Base-by-base conservation (phyloP, 2,329 filamentous ascomycete genomes). In the Ceratocystis colombiana region DNA sequence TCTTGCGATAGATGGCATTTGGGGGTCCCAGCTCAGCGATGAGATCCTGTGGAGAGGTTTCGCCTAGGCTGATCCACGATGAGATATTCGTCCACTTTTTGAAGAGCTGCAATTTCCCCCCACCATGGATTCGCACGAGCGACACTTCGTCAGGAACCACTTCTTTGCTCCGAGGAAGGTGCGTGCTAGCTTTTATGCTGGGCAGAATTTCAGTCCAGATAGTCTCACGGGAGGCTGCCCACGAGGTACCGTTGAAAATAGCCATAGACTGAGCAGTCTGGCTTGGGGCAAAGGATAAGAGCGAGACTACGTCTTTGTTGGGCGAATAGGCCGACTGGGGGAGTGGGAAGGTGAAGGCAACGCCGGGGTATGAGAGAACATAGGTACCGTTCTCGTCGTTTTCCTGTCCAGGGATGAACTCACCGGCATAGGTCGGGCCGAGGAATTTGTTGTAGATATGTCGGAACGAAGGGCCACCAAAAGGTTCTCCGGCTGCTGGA, bases 381-480 rank as follows among this genome's bases (percentile, higher is more conserved):
- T 97, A 99, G 25, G 85, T 88, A 17, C 92, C 92, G 67, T 80
- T 77, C 17, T 79, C 78, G 1, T 78, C 72, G 20, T 64, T 65
- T 44, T 68, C 63, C n/a, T 67, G 55, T 22, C 45, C 30, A 7
- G 87, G 82, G 46, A 96, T 82, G 72, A 93, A 99, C 78, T 99
- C 94, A 69, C 94, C 94, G 1, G 89, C 89, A 74, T 96, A 97
- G 0, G 93, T 95, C 20, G 92, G 92, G 0, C 94, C 94, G 69
- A 99, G 86, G n/a, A 96, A 80, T 64, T 89, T 86, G 72, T 96
- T 90, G 74, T 97, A 99, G 70, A 99, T 87, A 74, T 95, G 90
- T 68, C 88, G 83, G 74, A 96, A 96, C 17, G 84, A 88, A 3
- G 91, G 92, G 0, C 90, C 90, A 17, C 70, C 68, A 1, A 74